Base-by-base conservation (phyloP, 2,329 filamentous ascomycete genomes). In the Leptosphaerulina australis region DNA sequence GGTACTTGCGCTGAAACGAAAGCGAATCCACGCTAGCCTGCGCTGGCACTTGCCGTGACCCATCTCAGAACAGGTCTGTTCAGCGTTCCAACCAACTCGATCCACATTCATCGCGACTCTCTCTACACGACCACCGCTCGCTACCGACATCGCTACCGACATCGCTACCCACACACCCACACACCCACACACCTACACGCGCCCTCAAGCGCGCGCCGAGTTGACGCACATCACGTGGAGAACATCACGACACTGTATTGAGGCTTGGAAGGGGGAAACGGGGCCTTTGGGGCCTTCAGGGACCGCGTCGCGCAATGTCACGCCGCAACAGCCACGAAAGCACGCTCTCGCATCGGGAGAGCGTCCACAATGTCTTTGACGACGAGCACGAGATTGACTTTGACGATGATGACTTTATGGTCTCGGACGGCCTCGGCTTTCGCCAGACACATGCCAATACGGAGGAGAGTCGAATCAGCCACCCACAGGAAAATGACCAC, bases 381-480 rank as follows among this genome's bases (percentile, higher is more conserved):
- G 78, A 80, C 62, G 76, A 79, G 53, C 74, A 72, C 58, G 77
- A 77, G 54, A 62, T 77, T 44, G 70, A 73, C 24, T 55, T 65
- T 10, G 63, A 68, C 48, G 66, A 71, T 48, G 73, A 75, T 17
- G 74, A 78, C 53, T 74, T 73, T 52, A 75, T 74, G 63, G 64
- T 69, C 49, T 69, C 67, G 25, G 70, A 77, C 21, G 76, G 74
- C 45, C 76, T 79, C 52, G 76, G 76, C 50, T 79, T 77, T 62
- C 68, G 76, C 37, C 76, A 76, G 28, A 63, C 66, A 24, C 65
- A 68, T 54, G 48, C 59, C 46, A 59, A 68, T 53, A 38, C 59
- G 33, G 58, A 50, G 44, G 56, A 60, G 31, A 50, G 47, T 33
- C 51, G 48, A 56, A 37, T 30, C 15, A 37, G 36, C 41, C 48